Conservation (phyloP, 805 yeast genomes). For the Myxozyma kluyveri region DNA sequence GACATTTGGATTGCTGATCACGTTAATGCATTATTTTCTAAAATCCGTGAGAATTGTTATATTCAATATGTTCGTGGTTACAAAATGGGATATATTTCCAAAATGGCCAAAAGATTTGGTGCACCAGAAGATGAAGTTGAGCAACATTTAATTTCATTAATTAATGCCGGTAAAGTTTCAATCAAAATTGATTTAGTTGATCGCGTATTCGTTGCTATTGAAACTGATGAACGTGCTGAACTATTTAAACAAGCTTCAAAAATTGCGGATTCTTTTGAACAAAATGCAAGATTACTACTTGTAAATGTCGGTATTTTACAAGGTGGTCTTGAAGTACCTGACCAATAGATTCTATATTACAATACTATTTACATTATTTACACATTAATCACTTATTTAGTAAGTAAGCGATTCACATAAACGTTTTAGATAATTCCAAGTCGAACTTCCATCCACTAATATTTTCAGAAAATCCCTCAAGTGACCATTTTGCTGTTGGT, state of each 20-base stretch:
- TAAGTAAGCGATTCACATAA: not conserved
- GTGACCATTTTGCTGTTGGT: slow-evolving; percentile 74
- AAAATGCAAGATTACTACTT: slow-evolving; percentile 16
- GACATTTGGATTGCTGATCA: slow-evolving; percentile 26
- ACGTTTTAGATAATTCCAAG: not conserved
- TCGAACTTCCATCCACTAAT: slow-evolving; percentile 13
- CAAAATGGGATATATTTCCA: slow-evolving; percentile 19
- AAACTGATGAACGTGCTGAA: slow-evolving; percentile 21
- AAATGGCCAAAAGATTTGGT: slow-evolving; percentile 26
- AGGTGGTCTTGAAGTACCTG: slow-evolving; percentile 20
- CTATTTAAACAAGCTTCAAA: slow-evolving; percentile 13
- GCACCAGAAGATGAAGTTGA: slow-evolving; percentile 12
- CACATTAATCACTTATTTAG: not conserved
- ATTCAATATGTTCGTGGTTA: slow-evolving; percentile 26
- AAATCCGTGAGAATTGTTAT: slow-evolving; percentile 26
- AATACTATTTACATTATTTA: not conserved
- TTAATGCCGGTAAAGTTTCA: slow-evolving; percentile 10
- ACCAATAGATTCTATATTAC: not conserved
- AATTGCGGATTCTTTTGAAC: slow-evolving; percentile 20
- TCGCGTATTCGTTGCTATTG: slow-evolving; percentile 16
- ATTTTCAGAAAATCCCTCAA: slow-evolving; percentile 5
- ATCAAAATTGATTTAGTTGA: slow-evolving; percentile 22
- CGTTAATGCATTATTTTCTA: slow-evolving; percentile 9
- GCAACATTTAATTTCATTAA: slow-evolving; percentile 10
- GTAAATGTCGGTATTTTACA: slow-evolving; percentile 16